Conservation (phyloP, 495 filamentous ascomycete genomes). For the Penicillium diatomitis region DNA sequence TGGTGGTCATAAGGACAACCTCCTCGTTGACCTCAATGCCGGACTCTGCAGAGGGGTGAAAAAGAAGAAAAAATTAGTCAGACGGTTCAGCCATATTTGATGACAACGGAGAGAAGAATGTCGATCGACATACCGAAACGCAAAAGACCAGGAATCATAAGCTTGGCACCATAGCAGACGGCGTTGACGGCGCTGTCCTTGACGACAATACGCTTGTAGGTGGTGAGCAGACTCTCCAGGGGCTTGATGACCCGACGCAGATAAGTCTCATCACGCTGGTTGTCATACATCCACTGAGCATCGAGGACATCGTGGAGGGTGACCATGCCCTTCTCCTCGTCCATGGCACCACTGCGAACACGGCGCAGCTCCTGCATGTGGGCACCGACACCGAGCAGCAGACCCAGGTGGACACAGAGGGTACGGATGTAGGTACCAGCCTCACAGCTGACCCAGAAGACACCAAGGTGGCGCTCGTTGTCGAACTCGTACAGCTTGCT, state of each 20-base stretch:
- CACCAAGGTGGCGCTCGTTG: slow-evolving; percentile 92
- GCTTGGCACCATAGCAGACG: slow-evolving; percentile 94
- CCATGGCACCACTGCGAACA: slow-evolving; percentile 90
- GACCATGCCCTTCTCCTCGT: slow-evolving; percentile 76
- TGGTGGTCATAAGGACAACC: slow-evolving; percentile 94
- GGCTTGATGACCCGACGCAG: slow-evolving; percentile 82
- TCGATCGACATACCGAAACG: slow-evolving; percentile 57
- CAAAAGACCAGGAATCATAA: slow-evolving; percentile 92
- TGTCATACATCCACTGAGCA: slow-evolving; percentile 89
- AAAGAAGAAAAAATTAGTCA: background rate
- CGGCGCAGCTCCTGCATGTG: slow-evolving; percentile 98
- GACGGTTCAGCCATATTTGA: background rate
- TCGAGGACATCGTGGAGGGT: slow-evolving; percentile 94
- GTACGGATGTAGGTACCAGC: slow-evolving; percentile 98
- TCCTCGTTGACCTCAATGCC: slow-evolving; percentile 85
- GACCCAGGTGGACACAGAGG: slow-evolving; percentile 89
- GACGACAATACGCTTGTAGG: slow-evolving; percentile 92
- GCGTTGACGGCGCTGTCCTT: slow-evolving; percentile 96
- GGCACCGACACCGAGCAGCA: slow-evolving; percentile 86
- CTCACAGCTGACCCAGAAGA: slow-evolving; percentile 99
- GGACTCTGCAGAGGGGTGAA: slow-evolving; percentile 43
- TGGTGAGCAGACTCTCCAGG: slow-evolving; percentile 80
- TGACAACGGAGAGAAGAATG: slow-evolving; percentile 7
- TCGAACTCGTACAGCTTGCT: slow-evolving; percentile 94
- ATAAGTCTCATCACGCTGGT: slow-evolving; percentile 78